Conservation (phyloP, 495 filamentous ascomycete genomes). For the Tuber magnatum region DNA sequence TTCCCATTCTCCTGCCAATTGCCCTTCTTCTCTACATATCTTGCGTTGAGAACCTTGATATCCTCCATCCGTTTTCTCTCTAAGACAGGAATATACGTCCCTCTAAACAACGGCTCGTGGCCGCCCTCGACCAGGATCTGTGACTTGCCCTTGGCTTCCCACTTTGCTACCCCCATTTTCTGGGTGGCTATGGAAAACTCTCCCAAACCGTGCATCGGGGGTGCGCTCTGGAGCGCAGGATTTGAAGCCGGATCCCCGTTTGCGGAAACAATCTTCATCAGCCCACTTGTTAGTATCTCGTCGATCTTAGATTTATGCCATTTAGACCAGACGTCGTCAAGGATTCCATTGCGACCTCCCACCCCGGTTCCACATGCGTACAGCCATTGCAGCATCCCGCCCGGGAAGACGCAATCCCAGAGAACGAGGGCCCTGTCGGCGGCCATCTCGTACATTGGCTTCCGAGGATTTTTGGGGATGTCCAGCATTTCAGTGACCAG, state of each 20-base stretch:
- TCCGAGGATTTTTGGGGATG: slow-evolving; percentile 56
- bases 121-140: slow-evolving; percentile 68
- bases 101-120: slow-evolving; percentile 52
- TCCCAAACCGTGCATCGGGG: neutral
- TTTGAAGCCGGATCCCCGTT: neutral
- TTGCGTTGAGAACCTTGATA: slow-evolving; percentile 67
- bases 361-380: slow-evolving; percentile 47
- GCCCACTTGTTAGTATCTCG: slow-evolving; percentile 63
- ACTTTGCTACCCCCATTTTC: slow-evolving; percentile 25
- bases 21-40: slow-evolving; percentile 66
- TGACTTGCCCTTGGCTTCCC: slow-evolving; percentile 44
- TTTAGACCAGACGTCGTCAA: slow-evolving; percentile 66
- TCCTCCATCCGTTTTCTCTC: slow-evolving; percentile 56
- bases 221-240: neutral
- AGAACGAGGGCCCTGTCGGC: slow-evolving; percentile 80
- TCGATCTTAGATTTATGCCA: slow-evolving; percentile 86
- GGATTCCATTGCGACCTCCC: slow-evolving; percentile 57
- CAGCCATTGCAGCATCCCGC: slow-evolving; percentile 70
- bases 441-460: slow-evolving; percentile 84
- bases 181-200: neutral
- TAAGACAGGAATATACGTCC: slow-evolving; percentile 65
- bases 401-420: slow-evolving; percentile 89
- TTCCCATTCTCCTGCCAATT: slow-evolving; percentile 45
- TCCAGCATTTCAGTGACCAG: slow-evolving; percentile 69
- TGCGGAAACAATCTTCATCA: slow-evolving; percentile 57